Base-by-base conservation (phyloP, 768 basidiomycete species). In the Fomitopsis serialis region DNA sequence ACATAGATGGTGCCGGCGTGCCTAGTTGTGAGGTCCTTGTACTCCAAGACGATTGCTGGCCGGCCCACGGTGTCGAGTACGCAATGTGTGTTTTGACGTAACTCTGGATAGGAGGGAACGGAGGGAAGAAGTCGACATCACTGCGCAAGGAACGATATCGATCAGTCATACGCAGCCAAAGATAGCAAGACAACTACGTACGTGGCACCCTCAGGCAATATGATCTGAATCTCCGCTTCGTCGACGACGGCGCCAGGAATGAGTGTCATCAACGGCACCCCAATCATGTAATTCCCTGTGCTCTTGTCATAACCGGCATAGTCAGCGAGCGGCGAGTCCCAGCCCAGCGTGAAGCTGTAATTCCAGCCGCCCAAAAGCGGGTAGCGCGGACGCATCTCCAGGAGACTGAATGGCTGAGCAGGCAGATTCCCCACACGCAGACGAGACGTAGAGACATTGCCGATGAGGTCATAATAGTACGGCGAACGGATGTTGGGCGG, bases 291-390 rank as follows among this genome's bases (percentile, higher is more conserved):
- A 58, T 76, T 79, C 29, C 84, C 83, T 21, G 74, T 82, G 44
- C 72, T 71, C 48, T 71, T 75, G 60, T 90, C 83, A 61, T 81
- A 89, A 54, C 76, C 78, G 15, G 80, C 82, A 10, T 81, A 84
- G 65, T 92, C 82, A n/a, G 71, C 79, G 45, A 93, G 77, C 25
- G 87, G 87, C n/a, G 89, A 78, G 61, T 98, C 94, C 79, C 89
- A 99, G 2, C 97, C 97, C 2, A 98, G 76, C 5, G 92, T 93
- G 73, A 95, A 98, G 42, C 76, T 84, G 69, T 96, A 98, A 65
- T 97, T 98, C 97, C 97, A 99, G 42, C 96, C 93, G 27, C 97
- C 97, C 61, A 98, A 68, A 43, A 99, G 63, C 29, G 97, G 97
- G 69, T 94, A 99, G 43, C 97, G 81, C 0, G 97, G 96, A 37